Conservation (phyloP, 2,329 filamentous ascomycete genomes). For the Calonectria pauciramosa region DNA sequence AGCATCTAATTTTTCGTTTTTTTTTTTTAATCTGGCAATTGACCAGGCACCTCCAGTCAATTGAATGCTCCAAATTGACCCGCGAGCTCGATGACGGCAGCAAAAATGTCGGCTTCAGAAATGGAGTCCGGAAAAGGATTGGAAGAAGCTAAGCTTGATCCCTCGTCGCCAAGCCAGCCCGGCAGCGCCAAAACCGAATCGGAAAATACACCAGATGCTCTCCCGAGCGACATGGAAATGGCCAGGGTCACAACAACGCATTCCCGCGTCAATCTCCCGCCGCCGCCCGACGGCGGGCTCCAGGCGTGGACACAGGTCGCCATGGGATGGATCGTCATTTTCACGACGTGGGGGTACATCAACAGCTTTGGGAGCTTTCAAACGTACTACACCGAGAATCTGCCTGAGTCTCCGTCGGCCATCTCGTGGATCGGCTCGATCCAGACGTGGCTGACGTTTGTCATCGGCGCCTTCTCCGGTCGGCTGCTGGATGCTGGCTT, state of each 20-base stretch:
- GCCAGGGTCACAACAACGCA: slow-evolving; percentile 15
- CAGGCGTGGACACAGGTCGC: slow-evolving; percentile 54
- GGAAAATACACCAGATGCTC: neutral
- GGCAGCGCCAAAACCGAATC: neutral
- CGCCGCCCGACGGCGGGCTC: slow-evolving; percentile 46
- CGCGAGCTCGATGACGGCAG: neutral
- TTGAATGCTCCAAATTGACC: neutral
- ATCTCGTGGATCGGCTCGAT: slow-evolving; percentile 64
- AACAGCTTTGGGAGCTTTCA: slow-evolving; percentile 63
- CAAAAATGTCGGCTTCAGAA: neutral
- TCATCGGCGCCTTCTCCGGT: slow-evolving; percentile 59
- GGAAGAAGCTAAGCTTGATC: slow-evolving; percentile 3
- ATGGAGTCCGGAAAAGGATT: neutral
- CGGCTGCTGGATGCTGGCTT: slow-evolving; percentile 60
- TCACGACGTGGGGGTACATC: slow-evolving; percentile 60
- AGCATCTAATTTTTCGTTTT: neutral
- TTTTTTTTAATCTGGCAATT: neutral
- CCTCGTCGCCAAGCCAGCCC: neutral
- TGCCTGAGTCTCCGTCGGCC: slow-evolving; percentile 50
- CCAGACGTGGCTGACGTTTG: slow-evolving; percentile 59
- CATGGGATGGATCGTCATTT: slow-evolving; percentile 57
- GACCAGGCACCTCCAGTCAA: too few relatives aligned
- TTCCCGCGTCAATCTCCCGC: slow-evolving; percentile 18
- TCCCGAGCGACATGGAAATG: slow-evolving; percentile 6
- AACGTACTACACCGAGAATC: slow-evolving; percentile 54